Base-by-base conservation (phyloP, 1,284 basidiomycete species). In the Ganoderma resinaceum region DNA sequence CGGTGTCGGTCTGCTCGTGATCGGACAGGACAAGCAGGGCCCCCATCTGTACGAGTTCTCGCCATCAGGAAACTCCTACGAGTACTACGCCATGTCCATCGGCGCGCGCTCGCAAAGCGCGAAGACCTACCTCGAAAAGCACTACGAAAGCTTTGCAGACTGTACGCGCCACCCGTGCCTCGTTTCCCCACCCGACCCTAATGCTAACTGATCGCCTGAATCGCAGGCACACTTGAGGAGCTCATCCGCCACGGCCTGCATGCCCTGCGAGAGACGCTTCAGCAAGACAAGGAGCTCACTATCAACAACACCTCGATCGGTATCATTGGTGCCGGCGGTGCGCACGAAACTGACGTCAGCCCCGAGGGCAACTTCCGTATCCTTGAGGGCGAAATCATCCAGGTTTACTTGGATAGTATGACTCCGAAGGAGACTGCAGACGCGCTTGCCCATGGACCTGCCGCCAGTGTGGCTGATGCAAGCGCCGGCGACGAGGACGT, bases 11-110 rank as follows among this genome's bases (percentile, higher is more conserved):
- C 98, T 99, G 87, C 91, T 99, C 66, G 96, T 99, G 73, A 94
- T 98, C 75, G 98, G 98, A 9, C 90, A 95, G 78, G 98, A 99
- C 82, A 92, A 95, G 78, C 91, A 92, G 37, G 98, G 98, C 1
- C 97, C 98, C 12, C 98, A 99, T 82, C 89, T 99, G 59, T 98
- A 95, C 82, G 98, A 99, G 81, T 99, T 99, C 84, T 96, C 95
- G 1, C 98, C 98, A 0, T 95, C 97, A 0, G 98, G 98, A 35
- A 98, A 96, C 78, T 96, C 96, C 62, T 98, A 97, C 79, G 98
- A 99, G 81, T 99, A 99, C 84, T 96, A 92, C 79, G 98, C 98
- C 57, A 98, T 99, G 90, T 97, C 95, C 37, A 99, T 99, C 80
- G 98, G 98, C 63, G 98, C 98, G 20, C 90, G 98, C 61, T 95